A percentile compares a stretch with the other conserved stretches of the same genome.
Conservation (phyloP, 2,329 filamentous ascomycete species). For the Trichoderma sp. region DNA sequence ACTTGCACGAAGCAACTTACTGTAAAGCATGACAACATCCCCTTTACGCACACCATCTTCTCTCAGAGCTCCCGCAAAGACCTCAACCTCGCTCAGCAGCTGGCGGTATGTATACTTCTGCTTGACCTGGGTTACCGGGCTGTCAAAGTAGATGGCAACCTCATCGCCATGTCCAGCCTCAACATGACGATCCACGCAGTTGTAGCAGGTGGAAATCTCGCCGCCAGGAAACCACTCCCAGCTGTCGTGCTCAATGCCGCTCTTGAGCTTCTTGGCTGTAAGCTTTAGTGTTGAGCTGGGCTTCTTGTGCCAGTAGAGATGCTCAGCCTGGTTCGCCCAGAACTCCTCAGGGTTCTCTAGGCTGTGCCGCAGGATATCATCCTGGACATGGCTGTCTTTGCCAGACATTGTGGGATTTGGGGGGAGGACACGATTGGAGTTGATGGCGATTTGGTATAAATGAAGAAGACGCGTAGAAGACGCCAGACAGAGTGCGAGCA, state of each 20-base stretch:
- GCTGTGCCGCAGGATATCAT: slow-evolving; percentile 56
- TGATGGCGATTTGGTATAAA: neutral
- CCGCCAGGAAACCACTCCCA: slow-evolving; percentile 93
- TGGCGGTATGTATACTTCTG: slow-evolving; percentile 72
- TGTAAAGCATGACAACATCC: slow-evolving; percentile 89
- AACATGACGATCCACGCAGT: slow-evolving; percentile 90
- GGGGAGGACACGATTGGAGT: neutral
- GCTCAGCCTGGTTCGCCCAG: slow-evolving; percentile 73
- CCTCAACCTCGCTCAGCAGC: slow-evolving; percentile 77
- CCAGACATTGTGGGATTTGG: slow-evolving; percentile 22
- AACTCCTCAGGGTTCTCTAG: slow-evolving; percentile 70
- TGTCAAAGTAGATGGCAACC: slow-evolving; percentile 83
- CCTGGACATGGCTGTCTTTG: slow-evolving; percentile 43
- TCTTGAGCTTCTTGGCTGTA: slow-evolving; percentile 63
- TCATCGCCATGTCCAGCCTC: slow-evolving; percentile 70
- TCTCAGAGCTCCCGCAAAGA: slow-evolving; percentile 76
- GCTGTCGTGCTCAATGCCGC: slow-evolving; percentile 65
- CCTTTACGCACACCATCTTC: slow-evolving; percentile 81
- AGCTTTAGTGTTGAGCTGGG: slow-evolving; percentile 64
- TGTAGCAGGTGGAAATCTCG: slow-evolving; percentile 88
- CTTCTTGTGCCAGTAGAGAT: slow-evolving; percentile 78
- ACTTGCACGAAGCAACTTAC: slow-evolving; percentile 45
- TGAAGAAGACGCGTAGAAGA: neutral
- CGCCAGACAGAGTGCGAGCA: neutral
- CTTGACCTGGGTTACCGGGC: slow-evolving; percentile 75